phyloP scores from a whole-genome alignment of 805 yeast species.

The Cyberlindnera subsufficiens region DNA sequence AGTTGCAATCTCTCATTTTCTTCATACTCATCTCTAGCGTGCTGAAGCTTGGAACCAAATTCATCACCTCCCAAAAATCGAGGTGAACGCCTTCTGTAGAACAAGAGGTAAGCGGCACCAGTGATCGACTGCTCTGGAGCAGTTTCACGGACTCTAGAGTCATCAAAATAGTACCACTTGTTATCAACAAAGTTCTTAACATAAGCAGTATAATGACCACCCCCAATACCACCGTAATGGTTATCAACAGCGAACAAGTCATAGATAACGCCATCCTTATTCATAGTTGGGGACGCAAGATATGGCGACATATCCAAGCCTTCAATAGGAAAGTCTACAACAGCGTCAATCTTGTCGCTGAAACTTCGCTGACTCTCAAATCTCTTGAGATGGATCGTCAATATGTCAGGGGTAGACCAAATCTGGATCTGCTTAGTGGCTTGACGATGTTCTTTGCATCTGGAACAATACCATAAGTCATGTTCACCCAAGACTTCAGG shows the following conservation, averaged over 20 bases:
- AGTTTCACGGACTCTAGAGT: slow-evolving; percentile 61
- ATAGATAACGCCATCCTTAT: slow-evolving; percentile 41
- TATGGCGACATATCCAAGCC: slow-evolving; percentile 69
- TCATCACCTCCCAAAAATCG: slow-evolving; percentile 42
- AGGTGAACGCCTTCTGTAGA: slow-evolving; percentile 55
- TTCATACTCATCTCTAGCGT: slow-evolving; percentile 33
- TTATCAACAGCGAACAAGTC: slow-evolving; percentile 92
- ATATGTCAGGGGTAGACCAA: slow-evolving; percentile 91
- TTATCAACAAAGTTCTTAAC: slow-evolving; percentile 72
- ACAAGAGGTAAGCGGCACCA: slow-evolving; percentile 81
- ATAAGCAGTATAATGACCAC: slow-evolving; percentile 94
- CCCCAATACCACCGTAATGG: slow-evolving; percentile 94
- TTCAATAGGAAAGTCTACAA: slow-evolving; percentile 82
- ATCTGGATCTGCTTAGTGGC: slow-evolving; percentile 88
- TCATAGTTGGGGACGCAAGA: slow-evolving; percentile 32
- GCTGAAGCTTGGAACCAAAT: slow-evolving; percentile 34
- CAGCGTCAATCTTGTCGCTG: slow-evolving; percentile 82
- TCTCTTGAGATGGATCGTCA: slow-evolving; percentile 85
- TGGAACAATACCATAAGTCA: slow-evolving; percentile 92
- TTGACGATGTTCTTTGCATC: slow-evolving; percentile 81
- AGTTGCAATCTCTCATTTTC: slow-evolving; percentile 17
- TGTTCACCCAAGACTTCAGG: slow-evolving; percentile 84
- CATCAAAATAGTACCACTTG: slow-evolving; percentile 89
- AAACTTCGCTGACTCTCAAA: slow-evolving; percentile 80
- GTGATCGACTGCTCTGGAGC: slow-evolving; percentile 57